These are phyloP conservation scores for Rhynchospora tenuis DNA, from an alignment of 176 grass and related monocot species.

Conservation along the genomic window DNA sequence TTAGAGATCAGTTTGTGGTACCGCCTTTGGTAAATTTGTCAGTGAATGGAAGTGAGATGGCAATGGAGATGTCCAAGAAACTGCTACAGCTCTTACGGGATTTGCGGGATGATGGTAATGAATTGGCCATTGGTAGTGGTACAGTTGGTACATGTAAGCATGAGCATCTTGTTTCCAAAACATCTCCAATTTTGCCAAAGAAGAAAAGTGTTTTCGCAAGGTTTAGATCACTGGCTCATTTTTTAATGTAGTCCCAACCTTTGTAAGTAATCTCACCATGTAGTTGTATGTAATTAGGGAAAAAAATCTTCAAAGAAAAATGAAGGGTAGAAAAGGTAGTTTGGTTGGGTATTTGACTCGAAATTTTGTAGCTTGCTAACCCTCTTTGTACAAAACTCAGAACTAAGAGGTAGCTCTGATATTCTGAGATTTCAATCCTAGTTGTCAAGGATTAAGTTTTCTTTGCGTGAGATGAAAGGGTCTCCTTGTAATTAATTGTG, in stretches of 20 bases:
- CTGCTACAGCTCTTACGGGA: slow-evolving; percentile 31
- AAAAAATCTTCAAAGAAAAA: not conserved
- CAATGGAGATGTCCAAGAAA: slow-evolving; percentile 27
- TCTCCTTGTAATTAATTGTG: not conserved
- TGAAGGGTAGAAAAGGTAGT: not conserved
- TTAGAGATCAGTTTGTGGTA: slow-evolving; percentile 34
- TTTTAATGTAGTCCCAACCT: slow-evolving; percentile 11
- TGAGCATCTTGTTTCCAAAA: slow-evolving; percentile 15
- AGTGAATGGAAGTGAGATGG: slow-evolving; percentile 34
- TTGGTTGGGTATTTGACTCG: not conserved
- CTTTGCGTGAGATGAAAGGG: not conserved
- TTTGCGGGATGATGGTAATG: slow-evolving; percentile 22
- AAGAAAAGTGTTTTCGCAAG: slow-evolving; percentile 18
- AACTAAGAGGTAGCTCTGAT: not conserved
- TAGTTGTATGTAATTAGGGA: not conserved
- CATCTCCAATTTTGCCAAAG: slow-evolving; percentile 5
- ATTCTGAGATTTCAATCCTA: not conserved
- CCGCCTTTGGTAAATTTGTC: slow-evolving; percentile 38
- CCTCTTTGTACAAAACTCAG: not conserved
- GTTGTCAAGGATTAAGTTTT: not conserved
- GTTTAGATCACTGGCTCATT: slow-evolving; percentile 15
- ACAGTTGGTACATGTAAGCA: not conserved
- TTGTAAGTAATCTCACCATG: not conserved
- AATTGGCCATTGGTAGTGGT: not conserved
- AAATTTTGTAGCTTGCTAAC: not conserved